A percentile compares a stretch with the other conserved stretches of the same genome.
phyloP scores from a whole-genome alignment of 495 filamentous ascomycete genomes.

The Aspergillus conjunctus region DNA sequence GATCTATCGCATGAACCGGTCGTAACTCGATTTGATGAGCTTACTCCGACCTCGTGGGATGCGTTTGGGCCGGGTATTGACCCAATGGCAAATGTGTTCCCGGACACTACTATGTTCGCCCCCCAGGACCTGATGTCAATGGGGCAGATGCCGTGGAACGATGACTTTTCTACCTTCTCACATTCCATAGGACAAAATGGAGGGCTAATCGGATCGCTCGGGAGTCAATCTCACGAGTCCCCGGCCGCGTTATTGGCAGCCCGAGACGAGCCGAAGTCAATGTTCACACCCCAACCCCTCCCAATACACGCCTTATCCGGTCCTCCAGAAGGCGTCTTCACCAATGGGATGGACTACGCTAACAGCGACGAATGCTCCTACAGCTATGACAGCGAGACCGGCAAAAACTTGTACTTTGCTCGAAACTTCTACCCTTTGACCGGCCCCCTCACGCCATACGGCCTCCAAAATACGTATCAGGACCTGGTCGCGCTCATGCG shows the following conservation, averaged over 20 bases:
- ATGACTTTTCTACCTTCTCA: conserved; percentile 11
- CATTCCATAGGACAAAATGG: conserved; percentile 8
- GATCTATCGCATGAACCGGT: neutral
- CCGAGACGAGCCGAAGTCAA: neutral
- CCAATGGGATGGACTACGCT: neutral
- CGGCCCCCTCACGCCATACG: neutral
- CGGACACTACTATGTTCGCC: neutral
- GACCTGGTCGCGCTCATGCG: conserved; percentile 19
- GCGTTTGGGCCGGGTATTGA: neutral
- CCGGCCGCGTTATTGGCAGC: neutral
- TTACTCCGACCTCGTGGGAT: neutral
- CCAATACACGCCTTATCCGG: neutral
- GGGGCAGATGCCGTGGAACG: conserved; percentile 10
- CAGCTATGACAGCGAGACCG: conserved; percentile 4
- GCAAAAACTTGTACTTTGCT: conserved; percentile 12
- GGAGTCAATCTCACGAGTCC: neutral
- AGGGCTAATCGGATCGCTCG: conserved; percentile 6
- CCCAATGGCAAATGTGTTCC: neutral
- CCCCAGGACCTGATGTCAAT: neutral
- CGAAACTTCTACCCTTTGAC: conserved; percentile 10
- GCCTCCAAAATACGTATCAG: conserved; percentile 6
- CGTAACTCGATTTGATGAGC: neutral
- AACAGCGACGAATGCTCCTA: neutral
- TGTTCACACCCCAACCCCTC: neutral
- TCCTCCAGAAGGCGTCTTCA: neutral